Percentiles rank a stretch among this genome's conserved stretches.
These are phyloP conservation scores for Erodium maritimum DNA, from an alignment of 345 rosid genomes.

Conservation along the genomic window DNA sequence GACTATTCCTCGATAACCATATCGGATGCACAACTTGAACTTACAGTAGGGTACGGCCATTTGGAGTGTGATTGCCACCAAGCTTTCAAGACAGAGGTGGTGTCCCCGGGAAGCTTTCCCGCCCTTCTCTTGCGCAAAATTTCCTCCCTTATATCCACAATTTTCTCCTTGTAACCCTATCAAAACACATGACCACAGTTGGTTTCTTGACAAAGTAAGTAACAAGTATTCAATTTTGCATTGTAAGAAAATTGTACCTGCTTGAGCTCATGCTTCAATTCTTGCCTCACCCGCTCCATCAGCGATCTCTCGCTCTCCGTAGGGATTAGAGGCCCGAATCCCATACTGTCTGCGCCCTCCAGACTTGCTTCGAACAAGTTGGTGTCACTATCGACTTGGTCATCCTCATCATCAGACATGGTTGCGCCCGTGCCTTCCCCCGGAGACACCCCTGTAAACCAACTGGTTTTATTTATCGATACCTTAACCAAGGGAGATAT, in stretches of 20 bases:
- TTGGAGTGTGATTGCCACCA: constrained; percentile 92
- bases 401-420: constrained; percentile 85
- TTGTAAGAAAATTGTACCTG: constrained; percentile 36
- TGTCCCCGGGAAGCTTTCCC: constrained; percentile 78
- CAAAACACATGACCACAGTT: not conserved
- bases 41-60: constrained; percentile 92
- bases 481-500: too few species aligned
- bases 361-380: constrained; percentile 36
- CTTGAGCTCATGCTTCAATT: constrained; percentile 81
- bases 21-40: not conserved
- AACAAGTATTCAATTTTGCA: not conserved
- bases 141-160: constrained; percentile 78
- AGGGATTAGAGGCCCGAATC: constrained; percentile 74
- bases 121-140: constrained; percentile 84
- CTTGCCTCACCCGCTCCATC: constrained; percentile 81
- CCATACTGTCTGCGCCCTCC: constrained; percentile 53
- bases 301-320: constrained; percentile 75
- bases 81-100: constrained; percentile 59
- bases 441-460: constrained; percentile 47
- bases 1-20: not conserved
- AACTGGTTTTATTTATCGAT: too few species aligned
- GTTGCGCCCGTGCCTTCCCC: constrained; percentile 82
- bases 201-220: not conserved
- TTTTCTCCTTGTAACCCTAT: constrained; percentile 76
- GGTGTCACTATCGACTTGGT: constrained; percentile 55